These are phyloP conservation scores for Phylloboletellus chloephorus DNA, from an alignment of 1,284 basidiomycete genomes.

Conservation along the genomic window DNA sequence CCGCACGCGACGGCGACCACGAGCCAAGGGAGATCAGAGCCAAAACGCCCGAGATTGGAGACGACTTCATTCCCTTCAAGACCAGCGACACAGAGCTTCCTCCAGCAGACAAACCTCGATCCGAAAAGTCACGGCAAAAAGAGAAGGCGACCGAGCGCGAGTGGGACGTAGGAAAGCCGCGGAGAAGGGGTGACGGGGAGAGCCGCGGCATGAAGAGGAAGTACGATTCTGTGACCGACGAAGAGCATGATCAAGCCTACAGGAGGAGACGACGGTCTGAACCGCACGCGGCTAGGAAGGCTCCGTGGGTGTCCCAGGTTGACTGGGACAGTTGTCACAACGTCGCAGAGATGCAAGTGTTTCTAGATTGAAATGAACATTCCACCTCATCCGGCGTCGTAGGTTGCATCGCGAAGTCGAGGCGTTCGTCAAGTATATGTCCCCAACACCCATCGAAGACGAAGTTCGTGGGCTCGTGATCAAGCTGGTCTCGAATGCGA, in stretches of 20 bases:
- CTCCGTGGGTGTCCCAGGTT: constrained; percentile 77
- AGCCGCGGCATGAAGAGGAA: constrained; percentile 38
- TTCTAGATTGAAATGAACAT: constrained; percentile 5
- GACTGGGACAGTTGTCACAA: constrained; percentile 76
- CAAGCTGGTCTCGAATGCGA: constrained; percentile 62
- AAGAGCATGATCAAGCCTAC: constrained; percentile 38
- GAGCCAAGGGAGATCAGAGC: constrained; percentile 10
- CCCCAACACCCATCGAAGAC: constrained; percentile 81
- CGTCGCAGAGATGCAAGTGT: constrained; percentile 73
- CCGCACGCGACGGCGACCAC: constrained; percentile 1
- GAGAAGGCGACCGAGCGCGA: constrained; percentile 35
- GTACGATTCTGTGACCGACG: constrained; percentile 40
- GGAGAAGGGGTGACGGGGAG: constrained; percentile 22
- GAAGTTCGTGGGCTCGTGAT: constrained; percentile 78
- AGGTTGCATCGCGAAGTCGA: constrained; percentile 83
- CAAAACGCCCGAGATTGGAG: constrained; percentile 31
- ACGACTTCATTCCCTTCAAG: constrained; percentile 60
- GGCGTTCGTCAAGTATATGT: constrained; percentile 84
- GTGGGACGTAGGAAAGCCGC: constrained; percentile 38
- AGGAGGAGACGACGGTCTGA: constrained; percentile 47
- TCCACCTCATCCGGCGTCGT: constrained; percentile 3
- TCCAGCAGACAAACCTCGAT: constrained; percentile 15
- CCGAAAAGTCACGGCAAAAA: constrained; percentile 24
- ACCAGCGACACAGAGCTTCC: constrained; percentile 32
- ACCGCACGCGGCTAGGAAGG: constrained; percentile 47